Evolutionary conservation across 352 stramenopile genomes (phyloP).

Genomic region (Phytophthora quininea): DNA sequence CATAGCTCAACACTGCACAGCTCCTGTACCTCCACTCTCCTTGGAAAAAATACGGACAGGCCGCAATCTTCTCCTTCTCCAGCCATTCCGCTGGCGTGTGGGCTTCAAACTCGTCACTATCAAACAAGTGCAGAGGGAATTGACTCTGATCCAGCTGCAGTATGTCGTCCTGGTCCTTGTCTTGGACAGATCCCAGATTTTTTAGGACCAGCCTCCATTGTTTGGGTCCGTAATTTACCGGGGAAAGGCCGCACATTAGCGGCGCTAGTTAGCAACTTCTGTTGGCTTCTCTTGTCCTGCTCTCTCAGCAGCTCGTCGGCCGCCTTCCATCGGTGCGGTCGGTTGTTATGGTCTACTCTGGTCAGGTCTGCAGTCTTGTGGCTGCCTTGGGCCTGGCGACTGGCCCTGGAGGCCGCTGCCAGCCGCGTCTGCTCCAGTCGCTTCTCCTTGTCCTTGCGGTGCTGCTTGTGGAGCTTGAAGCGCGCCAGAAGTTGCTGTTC

Average conservation of each 20-base stretch:
- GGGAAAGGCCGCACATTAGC: slow-evolving; percentile 67
- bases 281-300: slow-evolving; percentile 61
- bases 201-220: too few relatives aligned
- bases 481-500: slow-evolving; percentile 73
- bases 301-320: slow-evolving; percentile 66
- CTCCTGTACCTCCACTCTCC: slow-evolving; percentile 86
- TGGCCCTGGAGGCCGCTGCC: slow-evolving; percentile 32
- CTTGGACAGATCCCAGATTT: background rate
- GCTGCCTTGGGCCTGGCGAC: slow-evolving; percentile 15
- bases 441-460: slow-evolving; percentile 68
- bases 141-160: slow-evolving; percentile 92
- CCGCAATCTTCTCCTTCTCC: slow-evolving; percentile 38
- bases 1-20: slow-evolving; percentile 71
- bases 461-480: slow-evolving; percentile 83
- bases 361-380: slow-evolving; percentile 39
- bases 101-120: slow-evolving; percentile 87
- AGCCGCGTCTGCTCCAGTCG: slow-evolving; percentile 61
- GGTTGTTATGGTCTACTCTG: slow-evolving; percentile 88
- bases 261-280: slow-evolving; percentile 56
- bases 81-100: slow-evolving; percentile 82
- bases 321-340: slow-evolving; percentile 85
- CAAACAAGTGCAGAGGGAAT: slow-evolving; percentile 91
- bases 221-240: slow-evolving; percentile 54
- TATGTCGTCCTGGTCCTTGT: slow-evolving; percentile 64
- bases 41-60: slow-evolving; percentile 86